Evolutionary conservation across 2,329 filamentous ascomycete species (phyloP).

Genomic region (Colletotrichum siamense): DNA sequence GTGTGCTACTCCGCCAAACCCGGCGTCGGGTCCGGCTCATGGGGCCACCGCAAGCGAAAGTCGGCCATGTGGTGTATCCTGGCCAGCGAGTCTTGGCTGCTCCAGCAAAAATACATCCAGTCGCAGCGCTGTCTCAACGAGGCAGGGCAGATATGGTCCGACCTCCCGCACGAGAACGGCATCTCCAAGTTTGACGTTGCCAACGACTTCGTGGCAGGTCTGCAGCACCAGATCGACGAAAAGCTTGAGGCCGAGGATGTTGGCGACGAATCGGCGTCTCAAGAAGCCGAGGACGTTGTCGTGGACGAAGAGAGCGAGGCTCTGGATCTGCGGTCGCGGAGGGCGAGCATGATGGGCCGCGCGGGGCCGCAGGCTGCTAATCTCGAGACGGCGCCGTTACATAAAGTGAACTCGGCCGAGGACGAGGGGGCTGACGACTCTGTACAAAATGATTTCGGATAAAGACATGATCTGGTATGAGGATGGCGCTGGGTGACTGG

Average conservation of each 20-base stretch:
- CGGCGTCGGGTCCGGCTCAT: slow-evolving; percentile 63
- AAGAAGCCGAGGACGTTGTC: slow-evolving; percentile 43
- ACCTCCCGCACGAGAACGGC: slow-evolving; percentile 54
- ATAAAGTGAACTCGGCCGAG: slow-evolving; percentile 21
- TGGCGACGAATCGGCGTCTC: slow-evolving; percentile 29
- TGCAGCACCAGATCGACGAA: slow-evolving; percentile 56
- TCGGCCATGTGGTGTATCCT: slow-evolving; percentile 89
- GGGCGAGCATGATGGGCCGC: slow-evolving; percentile 59
- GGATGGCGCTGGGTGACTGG: background rate
- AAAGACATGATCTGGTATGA: background rate
- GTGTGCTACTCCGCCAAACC: slow-evolving; percentile 81
- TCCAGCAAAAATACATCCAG: slow-evolving; percentile 76
- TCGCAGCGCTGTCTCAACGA: slow-evolving; percentile 79
- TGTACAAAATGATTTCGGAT: slow-evolving; percentile 24
- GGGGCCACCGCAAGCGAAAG: slow-evolving; percentile 80
- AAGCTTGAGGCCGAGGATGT: slow-evolving; percentile 43
- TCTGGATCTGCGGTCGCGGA: slow-evolving; percentile 57
- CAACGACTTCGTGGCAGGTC: slow-evolving; percentile 54
- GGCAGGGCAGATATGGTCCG: slow-evolving; percentile 62
- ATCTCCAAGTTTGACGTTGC: slow-evolving; percentile 57
- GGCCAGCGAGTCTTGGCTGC: slow-evolving; percentile 83
- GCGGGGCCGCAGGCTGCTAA: slow-evolving; percentile 39
- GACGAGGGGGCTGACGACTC: slow-evolving; percentile 14
- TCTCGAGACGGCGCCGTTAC: slow-evolving; percentile 59
- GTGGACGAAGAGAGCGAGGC: slow-evolving; percentile 61